These are phyloP conservation scores for Peronosclerospora sorghi DNA, from an alignment of 352 stramenopile genomes.

Conservation along the genomic window DNA sequence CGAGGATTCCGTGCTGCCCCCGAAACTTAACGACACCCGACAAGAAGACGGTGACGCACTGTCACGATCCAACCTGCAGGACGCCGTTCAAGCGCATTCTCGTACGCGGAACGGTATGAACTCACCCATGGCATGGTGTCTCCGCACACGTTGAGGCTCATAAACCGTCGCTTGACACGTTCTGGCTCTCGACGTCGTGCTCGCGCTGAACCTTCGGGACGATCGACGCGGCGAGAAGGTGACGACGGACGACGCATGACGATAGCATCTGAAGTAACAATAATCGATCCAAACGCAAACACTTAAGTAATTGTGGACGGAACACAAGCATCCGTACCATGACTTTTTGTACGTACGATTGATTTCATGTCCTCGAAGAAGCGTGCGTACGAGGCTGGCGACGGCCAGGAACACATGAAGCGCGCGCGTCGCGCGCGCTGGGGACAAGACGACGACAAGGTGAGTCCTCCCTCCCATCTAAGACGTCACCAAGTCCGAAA, in stretches of 20 bases:
- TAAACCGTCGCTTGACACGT: conserved; percentile 51
- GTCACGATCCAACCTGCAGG: conserved; percentile 53
- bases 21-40: conserved; percentile 76
- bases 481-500: conserved; percentile 8
- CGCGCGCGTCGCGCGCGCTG: conserved; percentile 30
- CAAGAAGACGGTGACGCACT: conserved; percentile 74
- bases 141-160: conserved; percentile 47
- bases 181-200: conserved; percentile 25
- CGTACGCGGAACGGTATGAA: conserved; percentile 69
- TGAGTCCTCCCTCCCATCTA: background rate
- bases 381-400: conserved; percentile 7
- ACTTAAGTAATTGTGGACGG: no score
- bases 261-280: no score
- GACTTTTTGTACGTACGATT: no score
- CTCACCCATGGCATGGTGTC: conserved; percentile 70
- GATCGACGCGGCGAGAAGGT: conserved; percentile 27
- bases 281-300: no score
- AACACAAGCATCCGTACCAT: no score
- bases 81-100: conserved; percentile 61
- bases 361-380: conserved; percentile 9
- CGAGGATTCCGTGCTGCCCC: conserved; percentile 49
- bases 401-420: conserved; percentile 15
- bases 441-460: conserved; percentile 14
- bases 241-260: conserved; percentile 5
- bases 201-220: conserved; percentile 27